Base-by-base conservation (phyloP, 257 asterid species). In the Craterostigma plantagineum region DNA sequence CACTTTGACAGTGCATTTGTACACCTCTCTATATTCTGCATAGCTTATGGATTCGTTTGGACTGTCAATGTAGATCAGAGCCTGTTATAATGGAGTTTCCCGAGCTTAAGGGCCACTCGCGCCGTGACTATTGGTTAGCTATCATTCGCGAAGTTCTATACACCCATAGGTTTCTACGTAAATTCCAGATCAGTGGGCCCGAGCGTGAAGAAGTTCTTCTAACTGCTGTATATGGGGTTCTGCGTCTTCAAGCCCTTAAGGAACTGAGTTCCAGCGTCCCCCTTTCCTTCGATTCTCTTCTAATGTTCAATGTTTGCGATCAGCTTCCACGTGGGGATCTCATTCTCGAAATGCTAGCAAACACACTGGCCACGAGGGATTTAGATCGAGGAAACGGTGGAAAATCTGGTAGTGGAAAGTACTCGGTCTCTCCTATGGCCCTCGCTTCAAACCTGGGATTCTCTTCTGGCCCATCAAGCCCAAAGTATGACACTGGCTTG, bases 101-200 rank as follows among this genome's bases (percentile, higher is more conserved):
- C 47, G 97, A 81, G 76, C 91, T 87, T 51, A 87, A 79, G 70
- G 97, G 97, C 34, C 95, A 87, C 55, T 57, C 73, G 17, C 97
- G 97, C 9, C 95, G 95, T 50, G 97, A 87, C 63, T 81, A 81
- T 54, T 87, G 97, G 95, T 75, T 87, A 49, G 84, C 93, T 33
- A 58, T 87, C 50, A 82, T 81, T 49, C 95, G 87, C 43, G 97
- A 87, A 70, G 70, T 87, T 69, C 65, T 81, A 27, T 67, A 76
- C 45, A 90, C 71, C 48, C 94, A 81, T 58, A 66, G 78, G 50
- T 81, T 73, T 63, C 51, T 76, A 36, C 55, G 50, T 18, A 87
- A 81, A 71, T 81, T 65, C 58, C 70, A 58, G 45, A 70, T 81
- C 50, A 50, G 65, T 53, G 91, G 93, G 55, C 54, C 54, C 18